Base-by-base conservation (phyloP, 75 land plant species). In the Pinus tabuliformis region DNA sequence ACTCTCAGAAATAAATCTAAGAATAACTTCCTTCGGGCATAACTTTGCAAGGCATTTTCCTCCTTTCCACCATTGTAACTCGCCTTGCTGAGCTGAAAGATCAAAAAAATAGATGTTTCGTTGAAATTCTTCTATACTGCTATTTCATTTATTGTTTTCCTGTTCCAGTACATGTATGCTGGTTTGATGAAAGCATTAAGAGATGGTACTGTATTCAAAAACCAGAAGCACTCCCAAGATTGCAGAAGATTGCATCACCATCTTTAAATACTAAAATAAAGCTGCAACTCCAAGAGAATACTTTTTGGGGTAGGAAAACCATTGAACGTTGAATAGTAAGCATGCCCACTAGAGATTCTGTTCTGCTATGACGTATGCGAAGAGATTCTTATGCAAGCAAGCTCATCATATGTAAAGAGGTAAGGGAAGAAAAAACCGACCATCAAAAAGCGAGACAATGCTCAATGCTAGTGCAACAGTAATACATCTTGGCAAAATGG, bases 381-480 rank as follows among this genome's bases (percentile, higher is more conserved):
- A 39, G n/a, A n/a, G n/a, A n/a, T 39, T 20, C 12, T 39, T 42
- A 3, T 68, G 42, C n/a, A 68, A 22, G 72, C 9, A 17, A 37
- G 12, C 8, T 9, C 49, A 68, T 42, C 13, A 36, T 8, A 39
- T 9, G 49, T 68, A 68, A 2, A 68, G 21, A 20, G 54, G 60
- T 20, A 71, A 57, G 36, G 76, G 72, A 33, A 70, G 66, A 56
- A 17, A 82, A 36, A 28, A 62, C 54, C 18, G 13, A 97, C 99
- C 98, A 84, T 95, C 98, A 78, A 97, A 97, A 36, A 97, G 78
- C 3, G 83, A 84, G 13, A 94, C 95, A 66, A 97, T 97, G 82
- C 96, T 98, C 22, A 97, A 93, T 58, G 99, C 99, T 64, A 97
- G 81, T 36, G 99, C 99, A 58, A 97, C 95, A 52, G 99, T 97